Evolutionary conservation across 768 basidiomycete species (phyloP).

Genomic region (Lactarius hengduanensis): DNA sequence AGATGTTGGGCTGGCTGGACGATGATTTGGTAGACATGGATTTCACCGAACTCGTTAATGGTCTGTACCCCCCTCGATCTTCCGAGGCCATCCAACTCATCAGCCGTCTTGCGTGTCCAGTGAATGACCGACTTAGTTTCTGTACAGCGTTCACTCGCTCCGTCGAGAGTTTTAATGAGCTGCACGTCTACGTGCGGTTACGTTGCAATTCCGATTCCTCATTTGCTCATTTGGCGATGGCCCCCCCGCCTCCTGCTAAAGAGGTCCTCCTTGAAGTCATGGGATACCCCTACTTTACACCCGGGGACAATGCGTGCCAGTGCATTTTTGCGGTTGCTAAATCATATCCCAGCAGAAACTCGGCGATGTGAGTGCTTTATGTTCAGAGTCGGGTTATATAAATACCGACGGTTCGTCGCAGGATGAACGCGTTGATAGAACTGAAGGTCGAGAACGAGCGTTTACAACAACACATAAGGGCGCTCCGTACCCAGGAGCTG

Average conservation of each 20-base stretch:
- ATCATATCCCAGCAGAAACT: constrained; percentile 74
- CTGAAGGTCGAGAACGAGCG: constrained; percentile 87
- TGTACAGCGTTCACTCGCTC: constrained; percentile 52
- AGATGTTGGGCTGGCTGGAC: constrained; percentile 76
- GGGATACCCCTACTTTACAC: constrained; percentile 58
- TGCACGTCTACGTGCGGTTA: constrained; percentile 61
- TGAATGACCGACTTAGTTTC: constrained; percentile 53
- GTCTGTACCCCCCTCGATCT: constrained; percentile 30
- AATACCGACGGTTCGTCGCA: constrained; percentile 31
- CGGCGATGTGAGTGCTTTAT: constrained; percentile 52
- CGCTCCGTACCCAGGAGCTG: constrained; percentile 37
- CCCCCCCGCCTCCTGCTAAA: constrained; percentile 35
- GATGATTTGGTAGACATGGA: constrained; percentile 68
- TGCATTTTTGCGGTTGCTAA: constrained; percentile 76
- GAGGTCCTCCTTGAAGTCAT: constrained; percentile 70
- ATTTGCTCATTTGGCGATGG: constrained; percentile 30
- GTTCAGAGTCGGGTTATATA: constrained; percentile 6
- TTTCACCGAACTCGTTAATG: constrained; percentile 61
- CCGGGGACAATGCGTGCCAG: constrained; percentile 43
- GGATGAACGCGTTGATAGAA: constrained; percentile 74
- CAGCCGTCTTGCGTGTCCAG: constrained; percentile 37
- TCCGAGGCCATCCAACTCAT: constrained; percentile 20
- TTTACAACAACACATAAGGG: constrained; percentile 58
- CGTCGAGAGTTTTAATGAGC: constrained; percentile 47
- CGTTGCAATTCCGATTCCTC: constrained; percentile 44